Evolutionary conservation across 352 stramenopile species (phyloP).

Genomic region (Globisporangium iwayamae): DNA sequence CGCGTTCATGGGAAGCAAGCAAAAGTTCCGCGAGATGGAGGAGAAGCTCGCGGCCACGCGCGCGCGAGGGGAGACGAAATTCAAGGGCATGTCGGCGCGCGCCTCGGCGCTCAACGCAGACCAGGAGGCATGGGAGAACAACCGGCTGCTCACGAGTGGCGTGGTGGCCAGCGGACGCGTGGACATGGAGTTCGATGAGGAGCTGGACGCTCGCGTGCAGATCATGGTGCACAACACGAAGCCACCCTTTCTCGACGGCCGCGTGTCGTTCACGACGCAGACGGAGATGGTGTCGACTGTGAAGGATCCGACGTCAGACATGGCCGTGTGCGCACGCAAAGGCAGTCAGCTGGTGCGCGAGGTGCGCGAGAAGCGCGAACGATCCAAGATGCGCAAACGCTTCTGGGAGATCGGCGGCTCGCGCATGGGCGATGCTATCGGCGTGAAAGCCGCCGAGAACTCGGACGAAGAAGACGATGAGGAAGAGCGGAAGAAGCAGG

Average conservation of each 20-base stretch:
- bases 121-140: slow-evolving; percentile 98
- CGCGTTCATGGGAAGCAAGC: slow-evolving; percentile 89
- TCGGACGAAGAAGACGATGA: slow-evolving; percentile 57
- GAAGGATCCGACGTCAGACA: slow-evolving; percentile 94
- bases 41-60: slow-evolving; percentile 82
- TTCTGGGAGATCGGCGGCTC: slow-evolving; percentile 99
- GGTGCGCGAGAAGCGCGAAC: slow-evolving; percentile 74
- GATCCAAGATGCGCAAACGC: slow-evolving; percentile 94
- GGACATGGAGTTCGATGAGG: slow-evolving; percentile 90
- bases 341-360: slow-evolving; percentile 86
- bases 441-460: slow-evolving; percentile 70
- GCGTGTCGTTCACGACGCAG: slow-evolving; percentile 94
- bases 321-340: slow-evolving; percentile 93
- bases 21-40: slow-evolving; percentile 91
- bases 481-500: slow-evolving; percentile 28
- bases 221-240: slow-evolving; percentile 98
- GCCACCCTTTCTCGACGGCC: slow-evolving; percentile 95
- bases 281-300: slow-evolving; percentile 95
- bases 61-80: slow-evolving; percentile 83
- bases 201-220: slow-evolving; percentile 93
- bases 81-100: slow-evolving; percentile 87
- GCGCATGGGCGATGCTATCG: slow-evolving; percentile 96
- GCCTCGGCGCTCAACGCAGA: slow-evolving; percentile 93
- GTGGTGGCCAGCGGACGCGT: slow-evolving; percentile 78
- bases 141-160: slow-evolving; percentile 93